A percentile compares a stretch with the other conserved stretches of the same genome.
phyloP scores from a whole-genome alignment of 1,284 basidiomycete genomes.

The Moesziomyces antarcticus region DNA sequence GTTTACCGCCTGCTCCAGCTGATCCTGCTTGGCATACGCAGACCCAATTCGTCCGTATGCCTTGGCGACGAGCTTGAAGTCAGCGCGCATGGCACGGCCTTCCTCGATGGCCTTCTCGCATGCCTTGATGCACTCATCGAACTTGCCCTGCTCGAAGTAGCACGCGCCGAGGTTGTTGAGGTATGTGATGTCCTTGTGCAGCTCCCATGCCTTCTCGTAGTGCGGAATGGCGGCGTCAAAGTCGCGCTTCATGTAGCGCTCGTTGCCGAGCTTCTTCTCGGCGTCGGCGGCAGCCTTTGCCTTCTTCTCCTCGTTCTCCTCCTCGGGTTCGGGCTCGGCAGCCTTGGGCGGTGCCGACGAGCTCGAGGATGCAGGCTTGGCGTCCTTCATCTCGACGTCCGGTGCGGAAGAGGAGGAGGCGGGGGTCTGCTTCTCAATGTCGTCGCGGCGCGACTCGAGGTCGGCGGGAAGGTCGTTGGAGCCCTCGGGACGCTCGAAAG shows the following conservation, averaged over 20 bases:
- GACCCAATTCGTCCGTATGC: slow-evolving; percentile 90
- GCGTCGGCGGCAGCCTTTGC: slow-evolving; percentile 61
- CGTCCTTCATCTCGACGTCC: slow-evolving; percentile 43
- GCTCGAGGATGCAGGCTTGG: slow-evolving; percentile 6
- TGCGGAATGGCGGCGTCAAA: slow-evolving; percentile 66
- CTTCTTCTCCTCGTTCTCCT: slow-evolving; percentile 54
- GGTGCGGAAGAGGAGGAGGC: slow-evolving; percentile 19
- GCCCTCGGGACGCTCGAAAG: slow-evolving; percentile 84
- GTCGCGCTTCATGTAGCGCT: slow-evolving; percentile 84
- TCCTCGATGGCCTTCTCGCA: slow-evolving; percentile 96
- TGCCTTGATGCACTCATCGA: slow-evolving; percentile 87
- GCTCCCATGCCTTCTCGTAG: slow-evolving; percentile 85
- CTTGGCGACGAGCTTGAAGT: slow-evolving; percentile 74
- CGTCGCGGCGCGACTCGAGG: slow-evolving; percentile 61
- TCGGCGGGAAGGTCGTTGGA: slow-evolving; percentile 82
- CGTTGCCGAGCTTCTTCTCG: slow-evolving; percentile 75
- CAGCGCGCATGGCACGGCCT: slow-evolving; percentile 76
- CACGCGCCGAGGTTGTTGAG: slow-evolving; percentile 77
- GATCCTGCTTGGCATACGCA: slow-evolving; percentile 84
- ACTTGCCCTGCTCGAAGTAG: slow-evolving; percentile 92
- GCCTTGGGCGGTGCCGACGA: not conserved
- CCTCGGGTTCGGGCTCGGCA: slow-evolving; percentile 14
- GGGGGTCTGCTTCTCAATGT: slow-evolving; percentile 62
- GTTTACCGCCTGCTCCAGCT: slow-evolving; percentile 76
- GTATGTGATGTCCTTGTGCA: slow-evolving; percentile 92